A percentile compares a stretch with the other conserved stretches of the same genome.
Conservation (phyloP, 1,139 yeast species). For the Pichia kudriavzevii region DNA sequence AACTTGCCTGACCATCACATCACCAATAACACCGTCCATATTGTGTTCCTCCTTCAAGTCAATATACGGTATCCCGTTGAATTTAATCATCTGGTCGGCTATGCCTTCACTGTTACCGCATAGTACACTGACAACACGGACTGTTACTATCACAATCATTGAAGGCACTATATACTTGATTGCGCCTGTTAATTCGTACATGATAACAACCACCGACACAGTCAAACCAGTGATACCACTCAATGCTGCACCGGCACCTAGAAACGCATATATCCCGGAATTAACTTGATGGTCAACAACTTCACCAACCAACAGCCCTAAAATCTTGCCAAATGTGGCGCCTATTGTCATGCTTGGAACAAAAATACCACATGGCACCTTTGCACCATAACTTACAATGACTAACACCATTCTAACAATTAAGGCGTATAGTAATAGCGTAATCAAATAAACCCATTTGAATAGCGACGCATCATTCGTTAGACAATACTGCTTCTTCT, state of each 20-base stretch:
- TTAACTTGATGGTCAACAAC: conserved; percentile 36
- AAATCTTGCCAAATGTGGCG: conserved; percentile 83
- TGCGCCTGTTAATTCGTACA: conserved; percentile 96
- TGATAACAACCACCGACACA: conserved; percentile 85
- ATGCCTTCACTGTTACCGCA: conserved; percentile 81
- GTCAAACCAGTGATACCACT: conserved; percentile 92
- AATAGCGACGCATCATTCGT: conserved; percentile 12
- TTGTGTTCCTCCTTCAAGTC: conserved; percentile 64
- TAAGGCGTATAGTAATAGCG: conserved; percentile 65
- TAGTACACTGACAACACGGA: conserved; percentile 66
- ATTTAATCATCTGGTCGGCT: conserved; percentile 88
- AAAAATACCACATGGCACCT: conserved; percentile 92
- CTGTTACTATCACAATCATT: conserved; percentile 92
- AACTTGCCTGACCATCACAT: conserved; percentile 38
- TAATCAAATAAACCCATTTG: conserved; percentile 20
- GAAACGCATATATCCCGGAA: conserved; percentile 89
- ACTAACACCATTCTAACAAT: conserved; percentile 63
- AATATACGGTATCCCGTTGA: conserved; percentile 81
- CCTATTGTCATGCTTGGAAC: conserved; percentile 98
- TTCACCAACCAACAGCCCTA: conserved; percentile 62
- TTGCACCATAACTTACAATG: conserved; percentile 81
- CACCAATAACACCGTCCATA: conserved; percentile 33
- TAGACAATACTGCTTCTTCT: conserved; percentile 39
- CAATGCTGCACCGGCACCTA: conserved; percentile 96
- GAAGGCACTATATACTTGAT: conserved; percentile 83